Evolutionary conservation across 306 rosid species (phyloP), one percentile per base, ranked within the genome.

Genomic region (Malus asiatica): DNA sequence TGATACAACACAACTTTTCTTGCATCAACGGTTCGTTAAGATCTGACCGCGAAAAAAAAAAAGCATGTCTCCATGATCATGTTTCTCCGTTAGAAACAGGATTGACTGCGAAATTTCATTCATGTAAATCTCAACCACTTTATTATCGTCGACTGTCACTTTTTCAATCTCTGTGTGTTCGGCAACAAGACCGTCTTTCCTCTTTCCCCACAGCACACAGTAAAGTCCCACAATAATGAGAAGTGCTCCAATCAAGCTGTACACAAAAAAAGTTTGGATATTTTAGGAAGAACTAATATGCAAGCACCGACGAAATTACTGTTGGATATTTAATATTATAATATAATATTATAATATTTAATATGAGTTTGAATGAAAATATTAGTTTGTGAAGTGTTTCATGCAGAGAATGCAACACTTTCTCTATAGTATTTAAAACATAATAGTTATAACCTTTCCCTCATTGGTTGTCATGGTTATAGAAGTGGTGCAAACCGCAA

Each of bases 121-220:
- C 63, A 76, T 10, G 42, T 81, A 77, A 66, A 77, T 82, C 67
- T 70, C 16, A 1, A 59, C 25, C 53, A 40, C 30, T 61, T 73
- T 68, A 32, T n/a, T 58, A 9, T 77, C 33, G 6, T 73, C 20
- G 2, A 29, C 18, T 4, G 19, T 68, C 51, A n/a, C 72, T 25
- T 45, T 71, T 46, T n/a, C 75, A 58, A 20, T 61, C 22, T 44
- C 65, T 25, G 53, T 9, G 27, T 46, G 44, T 18, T 58, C 45
- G 66, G 71, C 74, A 15, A 19, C 40, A 22, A 5, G n/a, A 44
- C n/a, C 52, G 14, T 82, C 86, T 45, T 40, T 69, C 70, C 20
- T 65, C 74, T 76, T 85, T 38, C 82, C 84, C 86, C 88, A 85
- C 45, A 79, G 72, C 19, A 85, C 80, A 35, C 61, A 46, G 55